phyloP scores from a whole-genome alignment of 257 asterid genomes.

The Ajuga chamaepitys region DNA sequence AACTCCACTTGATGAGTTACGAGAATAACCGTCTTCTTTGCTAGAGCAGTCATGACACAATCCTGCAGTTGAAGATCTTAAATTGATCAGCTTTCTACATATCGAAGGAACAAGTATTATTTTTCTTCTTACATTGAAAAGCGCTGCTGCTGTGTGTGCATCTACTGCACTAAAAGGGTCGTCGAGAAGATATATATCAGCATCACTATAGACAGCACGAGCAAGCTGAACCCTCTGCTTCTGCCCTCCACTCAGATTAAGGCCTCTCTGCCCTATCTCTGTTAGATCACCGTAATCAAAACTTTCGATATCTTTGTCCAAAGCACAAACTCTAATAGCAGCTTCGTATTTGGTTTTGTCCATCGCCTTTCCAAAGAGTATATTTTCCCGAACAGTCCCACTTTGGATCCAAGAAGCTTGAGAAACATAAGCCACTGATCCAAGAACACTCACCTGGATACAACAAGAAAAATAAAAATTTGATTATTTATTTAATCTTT shows the following conservation, averaged over 20 bases:
- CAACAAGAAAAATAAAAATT: background rate
- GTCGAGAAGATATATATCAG: conserved; percentile 68
- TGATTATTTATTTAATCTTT: too few relatives aligned
- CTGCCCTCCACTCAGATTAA: conserved; percentile 85
- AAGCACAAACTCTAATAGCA: conserved; percentile 49
- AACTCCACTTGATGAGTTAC: conserved; percentile 89
- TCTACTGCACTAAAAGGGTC: conserved; percentile 93
- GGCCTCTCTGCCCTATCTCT: conserved; percentile 82
- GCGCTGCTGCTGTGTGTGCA: conserved; percentile 73
- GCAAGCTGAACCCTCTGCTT: conserved; percentile 84
- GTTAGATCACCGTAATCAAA: conserved; percentile 69
- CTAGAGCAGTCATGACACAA: conserved; percentile 60
- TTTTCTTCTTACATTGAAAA: conserved; percentile 45
- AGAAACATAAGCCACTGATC: conserved; percentile 73
- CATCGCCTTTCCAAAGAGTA: conserved; percentile 68
- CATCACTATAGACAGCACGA: conserved; percentile 67
- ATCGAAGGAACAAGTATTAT: background rate
- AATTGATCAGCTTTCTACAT: background rate
- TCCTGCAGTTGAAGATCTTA: conserved; percentile 36
- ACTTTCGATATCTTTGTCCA: conserved; percentile 63
- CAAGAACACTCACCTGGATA: conserved; percentile 46
- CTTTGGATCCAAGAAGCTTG: conserved; percentile 82
- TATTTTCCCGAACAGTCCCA: conserved; percentile 66
- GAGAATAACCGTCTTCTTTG: conserved; percentile 59
- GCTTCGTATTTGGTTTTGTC: conserved; percentile 40